Evolutionary conservation across 2,329 filamentous ascomycete genomes (phyloP).

Genomic region (Pleomassaria siparia): DNA sequence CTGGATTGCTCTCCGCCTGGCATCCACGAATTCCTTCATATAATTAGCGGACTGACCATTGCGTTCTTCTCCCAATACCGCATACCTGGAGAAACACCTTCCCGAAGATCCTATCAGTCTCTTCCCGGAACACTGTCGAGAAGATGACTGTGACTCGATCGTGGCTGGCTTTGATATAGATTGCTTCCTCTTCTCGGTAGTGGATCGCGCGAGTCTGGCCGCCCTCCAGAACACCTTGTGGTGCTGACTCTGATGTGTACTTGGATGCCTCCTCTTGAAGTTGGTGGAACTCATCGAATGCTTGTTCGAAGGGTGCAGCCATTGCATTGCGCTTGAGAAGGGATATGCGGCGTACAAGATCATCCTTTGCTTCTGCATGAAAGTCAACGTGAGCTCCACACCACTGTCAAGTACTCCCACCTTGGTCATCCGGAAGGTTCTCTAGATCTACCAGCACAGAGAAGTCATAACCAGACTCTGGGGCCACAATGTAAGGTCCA

Average conservation of each 20-base stretch:
- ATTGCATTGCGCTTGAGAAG: conserved; percentile 97
- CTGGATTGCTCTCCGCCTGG: conserved; percentile 89
- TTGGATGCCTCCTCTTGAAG: conserved; percentile 86
- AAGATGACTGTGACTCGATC: conserved; percentile 99
- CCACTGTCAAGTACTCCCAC: conserved; percentile 44
- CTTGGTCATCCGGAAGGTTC: conserved; percentile 76
- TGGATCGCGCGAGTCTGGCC: conserved; percentile 94
- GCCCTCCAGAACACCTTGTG: conserved; percentile 84
- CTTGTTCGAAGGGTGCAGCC: conserved; percentile 97
- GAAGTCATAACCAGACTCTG: conserved; percentile 94
- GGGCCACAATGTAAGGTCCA: conserved; percentile 81
- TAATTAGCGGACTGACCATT: not conserved
- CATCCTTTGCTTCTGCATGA: conserved; percentile 74
- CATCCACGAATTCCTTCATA: conserved; percentile 85
- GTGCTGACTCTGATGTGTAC: conserved; percentile 91
- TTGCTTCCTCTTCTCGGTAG: conserved; percentile 97
- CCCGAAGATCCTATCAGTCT: conserved; percentile 95
- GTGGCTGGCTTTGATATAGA: conserved; percentile 97
- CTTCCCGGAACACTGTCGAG: conserved; percentile 95
- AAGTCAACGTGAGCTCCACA: conserved; percentile 19
- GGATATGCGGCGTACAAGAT: conserved; percentile 82
- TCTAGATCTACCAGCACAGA: conserved; percentile 89
- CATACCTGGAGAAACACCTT: conserved; percentile 87
- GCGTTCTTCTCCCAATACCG: not conserved
- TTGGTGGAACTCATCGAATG: conserved; percentile 88